Evolutionary conservation across 164 flowering plant species (phyloP), one percentile per base, ranked within the genome.

Genomic region (Taxillus chinensis): DNA sequence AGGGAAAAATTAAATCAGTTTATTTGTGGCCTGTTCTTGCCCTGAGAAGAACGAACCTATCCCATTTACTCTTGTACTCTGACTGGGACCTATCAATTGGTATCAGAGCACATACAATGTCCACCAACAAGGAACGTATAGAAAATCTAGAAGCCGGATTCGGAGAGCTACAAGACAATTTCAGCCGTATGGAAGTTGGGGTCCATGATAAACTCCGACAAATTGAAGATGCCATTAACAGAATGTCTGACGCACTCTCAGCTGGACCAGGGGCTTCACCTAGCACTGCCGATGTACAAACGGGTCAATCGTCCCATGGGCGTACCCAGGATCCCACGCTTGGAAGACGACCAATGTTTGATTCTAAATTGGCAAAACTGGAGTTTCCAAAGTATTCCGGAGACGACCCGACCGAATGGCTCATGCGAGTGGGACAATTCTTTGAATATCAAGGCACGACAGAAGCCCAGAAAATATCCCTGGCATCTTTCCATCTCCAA

Each of bases 71-170:
- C 27, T 27, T 27, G 27, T 27, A 27, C 52, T 49, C 13, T 49
- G 52, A 49, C 52, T 49, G 52, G 52, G 52, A 49, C 52, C 52
- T 5, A 49, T 49, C 52, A 49, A 8, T 49, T 49, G 52, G 52
- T 49, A 49, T 49, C 52, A 14, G 13, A 49, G 52, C n/a, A 4
- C 9, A 49, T 14, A 49, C n/a, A 1, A 49, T 49, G 52, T 11
- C 52, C 3, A 8, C 52, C 52, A 49, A 49, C 52, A 49, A 49
- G 2, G 52, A 49, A 49, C 9, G 52, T 2, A 49, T 49, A 4
- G 52, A 49, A 14, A 8, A 49, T 8, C n/a, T 49, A 49, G 52
- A 49, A 49, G 52, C 14, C 1, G 13, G 52, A 10, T 4, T 10
- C 13, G n/a, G 52, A 14, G 11, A 8, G 13, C 52, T 49, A 4